Evolutionary conservation across 805 yeast genomes (phyloP), one percentile per base, ranked within the genome.

Genomic region (Saturnispora diversa): DNA sequence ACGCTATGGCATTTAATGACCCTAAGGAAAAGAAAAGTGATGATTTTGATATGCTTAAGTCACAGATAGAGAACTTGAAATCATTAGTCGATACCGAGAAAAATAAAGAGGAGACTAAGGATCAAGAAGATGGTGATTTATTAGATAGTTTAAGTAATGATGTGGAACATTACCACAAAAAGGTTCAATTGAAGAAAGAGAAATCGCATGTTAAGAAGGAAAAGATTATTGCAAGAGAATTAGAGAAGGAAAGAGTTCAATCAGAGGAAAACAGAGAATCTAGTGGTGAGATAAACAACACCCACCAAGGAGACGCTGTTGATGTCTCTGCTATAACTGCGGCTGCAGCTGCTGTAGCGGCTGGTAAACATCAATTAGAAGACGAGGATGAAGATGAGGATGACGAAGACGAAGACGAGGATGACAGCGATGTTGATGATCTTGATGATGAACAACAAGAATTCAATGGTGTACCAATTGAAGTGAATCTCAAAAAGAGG

Each of bases 141-240:
- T 42, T 57, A 9, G 53, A 50, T 1, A 50, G 49, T 34, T 47
- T 57, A n/a, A 50, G 50, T 10, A 53, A 47, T 22, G 62, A 57
- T 33, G 52, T 57, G 4, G 59, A 54, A 30, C 41, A 53, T 17
- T 57, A 57, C 28, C 60, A 56, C 35, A 54, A 52, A 35, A 53
- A 57, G 26, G 59, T 57, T 6, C 55, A 54, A 25, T 22, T 53
- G 38, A 56, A 51, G 36, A 37, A 40, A 23, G 43, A 40, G 13
- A 25, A 40, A 9, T 39, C 42, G 10, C 31, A 40, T 26, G 35
- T 41, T n/a, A 40, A 31, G 12, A 34, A 22, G 31, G 45, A 31
- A 7, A 30, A 32, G 21, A 29, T 39, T n/a, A 35, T 33, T 24
- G 33, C 37, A 6, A 17, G 24, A 21, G 41, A 37, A 21, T 30